Conservation (phyloP, 805 yeast genomes). For the Kazachstania kunashirensis region DNA sequence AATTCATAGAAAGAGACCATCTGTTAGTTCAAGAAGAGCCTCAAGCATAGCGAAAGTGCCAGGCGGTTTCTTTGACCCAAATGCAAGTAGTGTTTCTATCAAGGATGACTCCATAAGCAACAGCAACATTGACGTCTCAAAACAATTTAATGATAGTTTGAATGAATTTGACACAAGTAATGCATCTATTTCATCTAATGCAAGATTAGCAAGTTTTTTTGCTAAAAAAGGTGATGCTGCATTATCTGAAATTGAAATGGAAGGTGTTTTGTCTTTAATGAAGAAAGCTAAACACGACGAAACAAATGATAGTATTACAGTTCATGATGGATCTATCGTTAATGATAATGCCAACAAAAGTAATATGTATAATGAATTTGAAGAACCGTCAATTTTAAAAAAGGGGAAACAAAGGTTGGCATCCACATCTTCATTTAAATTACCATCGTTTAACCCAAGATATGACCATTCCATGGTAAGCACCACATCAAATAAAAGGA, state of each 20-base stretch:
- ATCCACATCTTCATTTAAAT: constrained; percentile 11
- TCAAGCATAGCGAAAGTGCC: constrained; percentile 11
- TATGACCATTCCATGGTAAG: constrained; percentile 21
- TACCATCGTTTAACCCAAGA: constrained; percentile 32
- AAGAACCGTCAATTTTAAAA: neutral
- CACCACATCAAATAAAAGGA: constrained; percentile 12
- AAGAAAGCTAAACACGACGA: constrained; percentile 22
- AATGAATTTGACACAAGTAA: constrained; percentile 7
- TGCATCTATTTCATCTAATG: constrained; percentile 7
- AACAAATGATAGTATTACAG: neutral
- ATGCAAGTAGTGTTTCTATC: constrained; percentile 4
- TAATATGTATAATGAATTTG: neutral
- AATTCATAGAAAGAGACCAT: too few species aligned
- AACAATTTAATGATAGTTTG: too few species aligned
- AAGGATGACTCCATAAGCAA: constrained; percentile 6
- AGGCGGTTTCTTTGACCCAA: constrained; percentile 22
- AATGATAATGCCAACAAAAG: neutral
- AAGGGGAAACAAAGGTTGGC: neutral
- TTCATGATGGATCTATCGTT: neutral
- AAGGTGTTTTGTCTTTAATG: constrained; percentile 64
- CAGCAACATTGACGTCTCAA: too few species aligned
- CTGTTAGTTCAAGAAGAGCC: too few species aligned
- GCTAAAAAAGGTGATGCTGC: constrained; percentile 67
- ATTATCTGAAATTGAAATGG: constrained; percentile 62
- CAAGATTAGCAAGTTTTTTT: constrained; percentile 56